A percentile compares a stretch with the other conserved stretches of the same genome.
These are phyloP conservation scores for Cyclotella choctawhatcheeana DNA, from an alignment of 108 stramenopile species.

Conservation along the genomic window DNA sequence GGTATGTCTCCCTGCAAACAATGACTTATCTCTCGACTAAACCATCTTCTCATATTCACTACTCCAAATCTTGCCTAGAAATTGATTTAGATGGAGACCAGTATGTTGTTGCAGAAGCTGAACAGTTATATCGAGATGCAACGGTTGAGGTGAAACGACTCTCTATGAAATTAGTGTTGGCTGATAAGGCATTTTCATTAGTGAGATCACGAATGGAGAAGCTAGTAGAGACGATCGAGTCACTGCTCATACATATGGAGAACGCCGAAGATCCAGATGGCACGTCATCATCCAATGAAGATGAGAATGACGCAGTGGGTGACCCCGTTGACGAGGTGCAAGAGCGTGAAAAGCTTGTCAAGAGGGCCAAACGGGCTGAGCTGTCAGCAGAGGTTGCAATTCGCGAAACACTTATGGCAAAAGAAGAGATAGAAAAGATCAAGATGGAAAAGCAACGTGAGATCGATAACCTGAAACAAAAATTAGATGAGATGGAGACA, in stretches of 20 bases:
- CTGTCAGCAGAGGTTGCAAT: conserved; percentile 78
- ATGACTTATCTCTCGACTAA: too few relatives aligned
- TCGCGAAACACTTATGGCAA: conserved; percentile 70
- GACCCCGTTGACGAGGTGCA: conserved; percentile 36
- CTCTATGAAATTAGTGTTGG: conserved; percentile 72
- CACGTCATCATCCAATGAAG: conserved; percentile 50
- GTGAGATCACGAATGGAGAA: conserved; percentile 74
- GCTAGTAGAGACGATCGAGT: conserved; percentile 75
- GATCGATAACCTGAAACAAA: conserved; percentile 61
- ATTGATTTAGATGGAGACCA: conserved; percentile 56
- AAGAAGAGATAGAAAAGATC: conserved; percentile 57
- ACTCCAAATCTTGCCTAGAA: too few relatives aligned
- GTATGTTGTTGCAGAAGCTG: conserved; percentile 81
- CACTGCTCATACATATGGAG: conserved; percentile 72
- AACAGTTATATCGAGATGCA: conserved; percentile 69
- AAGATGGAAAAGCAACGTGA: conserved; percentile 71
- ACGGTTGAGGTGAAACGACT: conserved; percentile 79
- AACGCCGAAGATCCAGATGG: conserved; percentile 39
- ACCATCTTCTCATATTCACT: too few relatives aligned
- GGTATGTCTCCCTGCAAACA: too few relatives aligned
- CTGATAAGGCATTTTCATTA: conserved; percentile 77
- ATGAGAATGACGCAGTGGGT: conserved; percentile 17
- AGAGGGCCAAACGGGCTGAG: conserved; percentile 77
- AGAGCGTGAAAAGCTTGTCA: conserved; percentile 57
- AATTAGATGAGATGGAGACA: conserved; percentile 52